Evolutionary conservation across 208 protist genomes (phyloP).

Genomic region (Leishmania tarentolae): DNA sequence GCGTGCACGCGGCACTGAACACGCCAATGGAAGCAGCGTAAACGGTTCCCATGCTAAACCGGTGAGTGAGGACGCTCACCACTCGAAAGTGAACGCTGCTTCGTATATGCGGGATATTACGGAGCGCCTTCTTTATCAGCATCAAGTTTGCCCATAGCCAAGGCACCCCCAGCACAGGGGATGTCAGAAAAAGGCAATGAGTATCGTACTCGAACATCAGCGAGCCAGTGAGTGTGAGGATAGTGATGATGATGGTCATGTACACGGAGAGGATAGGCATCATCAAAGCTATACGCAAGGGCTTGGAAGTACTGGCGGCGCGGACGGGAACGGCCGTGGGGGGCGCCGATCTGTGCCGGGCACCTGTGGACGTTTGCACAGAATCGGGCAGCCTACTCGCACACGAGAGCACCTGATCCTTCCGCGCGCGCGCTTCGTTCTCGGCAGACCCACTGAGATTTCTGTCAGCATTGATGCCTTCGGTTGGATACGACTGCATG

Average conservation of each 20-base stretch:
- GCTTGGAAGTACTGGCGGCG: not conserved
- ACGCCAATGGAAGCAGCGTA: constrained; percentile 23
- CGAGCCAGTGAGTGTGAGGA: constrained; percentile 34
- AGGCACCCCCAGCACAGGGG: constrained; percentile 43
- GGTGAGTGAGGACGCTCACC: constrained; percentile 32
- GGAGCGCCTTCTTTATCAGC: constrained; percentile 17
- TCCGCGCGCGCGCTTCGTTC: not conserved
- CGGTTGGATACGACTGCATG: not conserved
- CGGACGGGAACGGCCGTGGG: not conserved
- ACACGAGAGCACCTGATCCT: not conserved
- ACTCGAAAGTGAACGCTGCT: constrained; percentile 17
- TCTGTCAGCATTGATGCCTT: not conserved
- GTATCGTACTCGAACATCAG: constrained; percentile 50
- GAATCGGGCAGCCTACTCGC: not conserved
- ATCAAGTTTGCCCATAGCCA: constrained; percentile 33
- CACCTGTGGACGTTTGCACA: too few relatives aligned
- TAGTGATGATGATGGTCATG: constrained; percentile 25
- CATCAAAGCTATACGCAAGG: constrained; percentile 10
- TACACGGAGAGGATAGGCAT: constrained; percentile 30
- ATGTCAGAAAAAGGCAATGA: constrained; percentile 38
- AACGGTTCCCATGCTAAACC: constrained; percentile 14
- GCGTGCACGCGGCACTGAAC: constrained; percentile 28
- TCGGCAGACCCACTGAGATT: not conserved
- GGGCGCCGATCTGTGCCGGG: too few relatives aligned
- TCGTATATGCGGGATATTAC: not conserved